phyloP scores from a whole-genome alignment of 2,329 filamentous ascomycete genomes.

The Rhynchosporium secalis region DNA sequence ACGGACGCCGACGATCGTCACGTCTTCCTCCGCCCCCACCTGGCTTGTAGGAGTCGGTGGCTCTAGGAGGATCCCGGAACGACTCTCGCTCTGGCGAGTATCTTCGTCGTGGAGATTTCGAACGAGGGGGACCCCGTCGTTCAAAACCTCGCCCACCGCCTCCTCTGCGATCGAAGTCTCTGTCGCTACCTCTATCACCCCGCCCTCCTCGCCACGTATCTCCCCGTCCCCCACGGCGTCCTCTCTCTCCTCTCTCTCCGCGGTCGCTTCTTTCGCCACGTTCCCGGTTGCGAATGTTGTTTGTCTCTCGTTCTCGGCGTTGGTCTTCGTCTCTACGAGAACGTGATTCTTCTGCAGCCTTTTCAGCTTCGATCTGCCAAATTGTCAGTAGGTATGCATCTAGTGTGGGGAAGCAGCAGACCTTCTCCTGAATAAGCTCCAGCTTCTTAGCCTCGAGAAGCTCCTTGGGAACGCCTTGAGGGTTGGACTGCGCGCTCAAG shows the following conservation, averaged over 20 bases:
- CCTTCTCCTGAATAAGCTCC: conserved; percentile 94
- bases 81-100: conserved; percentile 42
- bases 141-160: conserved; percentile 42
- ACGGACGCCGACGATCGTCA: conserved; percentile 37
- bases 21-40: conserved; percentile 36
- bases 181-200: conserved; percentile 45
- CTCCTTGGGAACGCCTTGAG: conserved; percentile 91
- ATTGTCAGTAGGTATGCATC: conserved; percentile 22
- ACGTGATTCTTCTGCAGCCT: conserved; percentile 73
- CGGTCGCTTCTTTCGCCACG: conserved; percentile 53
- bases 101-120: conserved; percentile 45
- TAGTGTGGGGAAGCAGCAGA: conserved; percentile 43
- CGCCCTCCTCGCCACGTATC: conserved; percentile 49
- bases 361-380: conserved; percentile 74
- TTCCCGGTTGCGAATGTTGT: conserved; percentile 66
- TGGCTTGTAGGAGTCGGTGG: conserved; percentile 40
- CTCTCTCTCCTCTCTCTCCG: conserved; percentile 50
- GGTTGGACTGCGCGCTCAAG: conserved; percentile 83
- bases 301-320: conserved; percentile 69
- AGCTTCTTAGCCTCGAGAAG: conserved; percentile 94
- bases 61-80: conserved; percentile 35
- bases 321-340: conserved; percentile 70
- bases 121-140: conserved; percentile 47
- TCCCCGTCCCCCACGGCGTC: conserved; percentile 49
- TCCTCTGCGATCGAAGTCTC: conserved; percentile 45